Conservation (phyloP, 78 protist genomes). For the Cavenderia fasciculata region DNA sequence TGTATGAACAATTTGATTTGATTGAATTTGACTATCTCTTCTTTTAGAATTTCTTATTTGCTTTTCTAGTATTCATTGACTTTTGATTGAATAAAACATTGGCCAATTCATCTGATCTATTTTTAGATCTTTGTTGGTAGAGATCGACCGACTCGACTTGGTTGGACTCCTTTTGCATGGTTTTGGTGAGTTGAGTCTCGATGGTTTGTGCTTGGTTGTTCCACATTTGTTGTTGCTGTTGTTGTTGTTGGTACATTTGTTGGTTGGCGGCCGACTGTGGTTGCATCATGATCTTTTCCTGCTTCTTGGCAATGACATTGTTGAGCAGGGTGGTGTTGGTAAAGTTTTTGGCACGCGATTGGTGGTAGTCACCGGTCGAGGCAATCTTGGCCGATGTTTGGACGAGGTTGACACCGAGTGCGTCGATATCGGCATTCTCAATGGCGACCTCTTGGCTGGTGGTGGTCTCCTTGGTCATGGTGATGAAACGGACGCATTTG, state of each 20-base stretch:
- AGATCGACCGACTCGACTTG: not conserved
- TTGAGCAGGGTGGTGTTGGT: not conserved
- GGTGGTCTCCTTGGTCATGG: slow-evolving; percentile 50
- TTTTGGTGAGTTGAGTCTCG: slow-evolving; percentile 16
- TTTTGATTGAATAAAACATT: slow-evolving; percentile 62
- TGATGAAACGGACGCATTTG: slow-evolving; percentile 79
- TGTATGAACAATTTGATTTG: too few species aligned
- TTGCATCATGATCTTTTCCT: not conserved
- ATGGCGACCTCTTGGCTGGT: slow-evolving; percentile 30
- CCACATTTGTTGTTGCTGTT: slow-evolving; percentile 8
- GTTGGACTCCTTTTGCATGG: slow-evolving; percentile 13
- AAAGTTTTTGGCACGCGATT: slow-evolving; percentile 14
- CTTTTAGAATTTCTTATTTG: slow-evolving; percentile 44
- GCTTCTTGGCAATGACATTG: not conserved
- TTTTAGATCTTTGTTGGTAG: not conserved
- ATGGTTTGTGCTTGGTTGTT: slow-evolving; percentile 43
- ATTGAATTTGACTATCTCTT: too few species aligned
- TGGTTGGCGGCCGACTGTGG: not conserved
- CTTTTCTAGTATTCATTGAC: slow-evolving; percentile 19
- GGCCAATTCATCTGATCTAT: slow-evolving; percentile 47
- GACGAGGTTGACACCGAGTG: slow-evolving; percentile 37
- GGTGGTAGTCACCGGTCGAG: slow-evolving; percentile 28
- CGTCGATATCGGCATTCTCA: slow-evolving; percentile 48
- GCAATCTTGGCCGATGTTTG: slow-evolving; percentile 17
- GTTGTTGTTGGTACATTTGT: not conserved